Conservation (phyloP, 2,329 filamentous ascomycete species). For the Fusarium compactum region DNA sequence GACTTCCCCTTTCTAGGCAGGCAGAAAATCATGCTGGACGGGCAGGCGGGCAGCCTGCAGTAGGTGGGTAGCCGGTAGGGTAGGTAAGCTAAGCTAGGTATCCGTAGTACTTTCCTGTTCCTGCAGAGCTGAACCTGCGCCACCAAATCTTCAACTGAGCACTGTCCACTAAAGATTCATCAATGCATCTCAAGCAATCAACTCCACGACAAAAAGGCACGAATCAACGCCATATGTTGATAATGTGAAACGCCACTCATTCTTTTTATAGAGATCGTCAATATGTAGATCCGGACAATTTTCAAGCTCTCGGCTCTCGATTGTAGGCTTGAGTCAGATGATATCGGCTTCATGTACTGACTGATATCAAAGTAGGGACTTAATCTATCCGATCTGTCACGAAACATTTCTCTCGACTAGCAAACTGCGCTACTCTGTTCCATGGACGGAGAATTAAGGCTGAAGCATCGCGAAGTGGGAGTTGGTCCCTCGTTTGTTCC, state of each 20-base stretch:
- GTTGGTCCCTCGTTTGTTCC: neutral
- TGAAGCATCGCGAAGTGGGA: neutral
- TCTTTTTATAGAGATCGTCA: neutral
- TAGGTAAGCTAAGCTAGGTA: neutral
- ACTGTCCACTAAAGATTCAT: constrained; percentile 22
- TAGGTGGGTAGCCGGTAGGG: neutral
- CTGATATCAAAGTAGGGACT: neutral
- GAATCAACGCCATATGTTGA: neutral
- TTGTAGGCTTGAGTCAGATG: neutral
- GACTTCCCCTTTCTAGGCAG: constrained; percentile 22
- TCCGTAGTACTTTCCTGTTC: neutral
- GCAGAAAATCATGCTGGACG: neutral
- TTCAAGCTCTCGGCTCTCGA: neutral
- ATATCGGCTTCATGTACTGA: neutral
- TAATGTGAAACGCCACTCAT: neutral
- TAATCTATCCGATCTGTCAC: neutral
- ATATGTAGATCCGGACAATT: neutral
- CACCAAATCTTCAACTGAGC: constrained; percentile 22
- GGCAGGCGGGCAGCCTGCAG: neutral
- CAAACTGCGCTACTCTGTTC: neutral
- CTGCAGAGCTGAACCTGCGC: neutral
- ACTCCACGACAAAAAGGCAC: neutral
- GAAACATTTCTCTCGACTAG: neutral
- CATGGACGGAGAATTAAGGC: neutral
- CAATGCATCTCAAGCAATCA: constrained; percentile 1